phyloP scores from a whole-genome alignment of 331 rosid species.

The Dryas integrifolia region DNA sequence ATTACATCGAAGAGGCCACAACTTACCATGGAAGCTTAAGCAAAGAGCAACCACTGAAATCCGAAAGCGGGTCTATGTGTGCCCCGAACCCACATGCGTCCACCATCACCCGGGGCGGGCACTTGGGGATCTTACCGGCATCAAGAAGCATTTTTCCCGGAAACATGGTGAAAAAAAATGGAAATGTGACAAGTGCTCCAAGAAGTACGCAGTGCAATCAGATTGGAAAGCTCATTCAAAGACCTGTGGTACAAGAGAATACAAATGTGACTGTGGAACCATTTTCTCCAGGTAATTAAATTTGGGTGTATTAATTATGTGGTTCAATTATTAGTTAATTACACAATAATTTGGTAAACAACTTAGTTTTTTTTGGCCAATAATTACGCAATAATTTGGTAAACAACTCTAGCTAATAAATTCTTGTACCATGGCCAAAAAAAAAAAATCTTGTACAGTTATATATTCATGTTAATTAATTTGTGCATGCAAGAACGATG shows the following conservation, averaged over 20 bases:
- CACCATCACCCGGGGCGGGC: conserved; percentile 84
- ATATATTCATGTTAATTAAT: neutral
- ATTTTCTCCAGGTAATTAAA: conserved; percentile 72
- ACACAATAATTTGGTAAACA: neutral
- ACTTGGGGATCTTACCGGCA: conserved; percentile 89
- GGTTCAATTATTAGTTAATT: neutral
- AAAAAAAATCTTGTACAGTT: neutral
- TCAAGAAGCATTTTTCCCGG: conserved; percentile 81
- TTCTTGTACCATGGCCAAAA: neutral
- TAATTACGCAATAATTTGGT: neutral
- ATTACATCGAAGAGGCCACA: conserved; percentile 85
- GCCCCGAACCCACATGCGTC: conserved; percentile 80
- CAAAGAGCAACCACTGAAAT: conserved; percentile 58
- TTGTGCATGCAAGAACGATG: conserved; percentile 5
- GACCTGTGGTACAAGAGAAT: conserved; percentile 82
- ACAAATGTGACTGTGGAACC: conserved; percentile 96
- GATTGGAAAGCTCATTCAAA: conserved; percentile 91
- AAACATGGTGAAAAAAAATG: conserved; percentile 93
- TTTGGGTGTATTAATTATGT: no score
- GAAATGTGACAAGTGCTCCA: conserved; percentile 93
- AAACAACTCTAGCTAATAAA: neutral
- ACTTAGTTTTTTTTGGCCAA: neutral
- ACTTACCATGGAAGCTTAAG: conserved; percentile 86
- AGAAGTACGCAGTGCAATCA: conserved; percentile 89
- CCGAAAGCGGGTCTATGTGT: conserved; percentile 62